Conservation (phyloP, 208 protist species). For the Crithidia sp. region DNA sequence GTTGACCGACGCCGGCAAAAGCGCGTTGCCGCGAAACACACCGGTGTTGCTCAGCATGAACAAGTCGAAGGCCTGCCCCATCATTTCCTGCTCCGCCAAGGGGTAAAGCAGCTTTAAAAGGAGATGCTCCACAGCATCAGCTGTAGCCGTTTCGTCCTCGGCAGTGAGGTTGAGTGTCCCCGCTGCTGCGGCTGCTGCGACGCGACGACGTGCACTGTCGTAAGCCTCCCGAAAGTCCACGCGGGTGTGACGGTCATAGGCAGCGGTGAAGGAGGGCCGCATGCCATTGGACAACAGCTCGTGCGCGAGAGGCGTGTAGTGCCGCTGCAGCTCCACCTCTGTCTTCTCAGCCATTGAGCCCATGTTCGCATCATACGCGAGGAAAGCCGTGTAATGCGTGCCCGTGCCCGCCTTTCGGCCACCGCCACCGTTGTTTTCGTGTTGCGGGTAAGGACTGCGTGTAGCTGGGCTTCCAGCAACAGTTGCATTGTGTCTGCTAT, state of each 20-base stretch:
- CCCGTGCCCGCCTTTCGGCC: neutral
- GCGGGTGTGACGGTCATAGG: slow-evolving; percentile 13
- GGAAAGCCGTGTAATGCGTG: slow-evolving; percentile 8
- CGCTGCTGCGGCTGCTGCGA: neutral
- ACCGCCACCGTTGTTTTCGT: neutral
- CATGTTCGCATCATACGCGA: slow-evolving; percentile 22
- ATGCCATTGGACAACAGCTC: slow-evolving; percentile 5
- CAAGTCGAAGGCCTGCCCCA: slow-evolving; percentile 28
- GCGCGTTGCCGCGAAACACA: slow-evolving; percentile 25
- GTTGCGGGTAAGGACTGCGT: neutral
- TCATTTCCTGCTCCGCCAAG: slow-evolving; percentile 22
- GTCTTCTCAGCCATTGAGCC: slow-evolving; percentile 7
- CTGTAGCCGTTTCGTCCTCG: neutral
- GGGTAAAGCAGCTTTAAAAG: slow-evolving; percentile 18
- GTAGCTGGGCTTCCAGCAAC: too few relatives aligned
- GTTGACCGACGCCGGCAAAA: slow-evolving; percentile 18
- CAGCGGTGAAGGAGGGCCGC: slow-evolving; percentile 10
- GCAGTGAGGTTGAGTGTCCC: neutral
- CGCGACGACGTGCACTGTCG: neutral
- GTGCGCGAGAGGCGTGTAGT: neutral
- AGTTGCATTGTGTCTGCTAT: too few relatives aligned
- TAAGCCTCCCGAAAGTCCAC: slow-evolving; percentile 4
- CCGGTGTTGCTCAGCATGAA: slow-evolving; percentile 31
- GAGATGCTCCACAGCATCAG: neutral
- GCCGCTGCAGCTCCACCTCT: slow-evolving; percentile 15